Evolutionary conservation across 805 yeast species (phyloP).

Genomic region (Vanderwaltozyma verrucispora): DNA sequence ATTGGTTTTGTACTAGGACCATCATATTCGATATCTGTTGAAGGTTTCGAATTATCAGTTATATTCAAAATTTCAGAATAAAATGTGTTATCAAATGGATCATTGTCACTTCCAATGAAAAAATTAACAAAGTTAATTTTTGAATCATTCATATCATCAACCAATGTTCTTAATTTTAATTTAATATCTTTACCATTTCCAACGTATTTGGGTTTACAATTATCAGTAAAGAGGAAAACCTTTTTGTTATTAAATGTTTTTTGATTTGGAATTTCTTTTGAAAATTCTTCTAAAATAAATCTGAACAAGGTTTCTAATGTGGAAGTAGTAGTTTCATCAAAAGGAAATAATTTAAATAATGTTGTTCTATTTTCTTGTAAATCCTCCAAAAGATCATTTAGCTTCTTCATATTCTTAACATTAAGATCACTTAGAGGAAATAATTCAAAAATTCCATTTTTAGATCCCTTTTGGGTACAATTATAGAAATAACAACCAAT

Average conservation of each 20-base stretch:
- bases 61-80: constrained; percentile 45
- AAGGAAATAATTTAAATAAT: constrained; percentile 24
- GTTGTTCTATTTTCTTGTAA: constrained; percentile 17
- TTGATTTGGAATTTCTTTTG: constrained; percentile 30
- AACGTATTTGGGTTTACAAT: constrained; percentile 52
- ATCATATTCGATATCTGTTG: constrained; percentile 17
- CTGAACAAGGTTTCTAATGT: constrained; percentile 36
- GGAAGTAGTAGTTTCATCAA: constrained; percentile 17
- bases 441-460: constrained; percentile 37
- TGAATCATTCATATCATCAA: constrained; percentile 45
- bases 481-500: constrained; percentile 62
- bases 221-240: constrained; percentile 63
- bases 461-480: constrained; percentile 28
- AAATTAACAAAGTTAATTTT: constrained; percentile 52
- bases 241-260: constrained; percentile 44
- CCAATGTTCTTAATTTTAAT: constrained; percentile 42
- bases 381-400: constrained; percentile 44
- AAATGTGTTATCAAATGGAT: constrained; percentile 34
- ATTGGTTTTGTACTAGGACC: constrained; percentile 37
- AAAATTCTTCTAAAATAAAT: constrained; percentile 46
- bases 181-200: constrained; percentile 29
- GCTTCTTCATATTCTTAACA: constrained; percentile 43
- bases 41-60: constrained; percentile 7
- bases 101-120: constrained; percentile 34
- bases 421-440: constrained; percentile 47